These are phyloP conservation scores for Porpolomopsis calyptriformis DNA, from an alignment of 768 basidiomycete species.

Conservation along the genomic window DNA sequence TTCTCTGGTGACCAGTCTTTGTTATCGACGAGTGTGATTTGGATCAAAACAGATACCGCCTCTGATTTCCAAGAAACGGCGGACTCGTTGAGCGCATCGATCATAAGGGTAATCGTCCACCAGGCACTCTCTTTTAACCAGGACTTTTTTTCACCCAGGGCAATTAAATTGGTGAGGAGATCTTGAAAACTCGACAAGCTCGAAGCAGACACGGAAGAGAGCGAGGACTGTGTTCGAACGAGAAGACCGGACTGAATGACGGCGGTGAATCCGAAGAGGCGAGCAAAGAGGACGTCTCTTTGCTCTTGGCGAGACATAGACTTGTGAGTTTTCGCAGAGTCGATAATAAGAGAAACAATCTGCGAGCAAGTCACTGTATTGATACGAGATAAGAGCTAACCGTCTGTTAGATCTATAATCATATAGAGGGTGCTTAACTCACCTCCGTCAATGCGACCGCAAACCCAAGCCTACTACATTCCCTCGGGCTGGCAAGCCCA, in stretches of 20 bases:
- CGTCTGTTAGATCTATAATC: conserved; percentile 7
- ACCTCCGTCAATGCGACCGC: conserved; percentile 95
- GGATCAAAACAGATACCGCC: conserved; percentile 42
- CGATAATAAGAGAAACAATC: conserved; percentile 63
- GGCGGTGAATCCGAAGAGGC: conserved; percentile 80
- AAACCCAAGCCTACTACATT: conserved; percentile 90
- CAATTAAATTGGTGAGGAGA: conserved; percentile 49
- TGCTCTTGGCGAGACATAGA: conserved; percentile 87
- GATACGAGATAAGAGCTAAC: conserved; percentile 68
- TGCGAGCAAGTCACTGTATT: conserved; percentile 69
- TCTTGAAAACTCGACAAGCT: conserved; percentile 48
- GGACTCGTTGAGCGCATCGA: conserved; percentile 49
- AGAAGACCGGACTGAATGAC: conserved; percentile 80
- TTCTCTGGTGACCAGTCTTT: conserved; percentile 80
- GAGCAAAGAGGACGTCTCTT: conserved; percentile 84
- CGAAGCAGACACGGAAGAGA: conserved; percentile 45
- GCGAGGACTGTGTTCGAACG: conserved; percentile 47
- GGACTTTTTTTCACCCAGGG: conserved; percentile 70
- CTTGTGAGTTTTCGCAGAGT: conserved; percentile 58
- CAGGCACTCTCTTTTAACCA: conserved; percentile 90
- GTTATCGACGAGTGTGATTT: conserved; percentile 43
- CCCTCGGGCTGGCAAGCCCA: conserved; percentile 84
- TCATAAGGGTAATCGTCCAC: conserved; percentile 63
- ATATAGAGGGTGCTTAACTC: conserved; percentile 15
- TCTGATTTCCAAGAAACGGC: conserved; percentile 62